Evolutionary conservation across 768 basidiomycete species (phyloP).

Genomic region (Pleurotus citrinopileatus): DNA sequence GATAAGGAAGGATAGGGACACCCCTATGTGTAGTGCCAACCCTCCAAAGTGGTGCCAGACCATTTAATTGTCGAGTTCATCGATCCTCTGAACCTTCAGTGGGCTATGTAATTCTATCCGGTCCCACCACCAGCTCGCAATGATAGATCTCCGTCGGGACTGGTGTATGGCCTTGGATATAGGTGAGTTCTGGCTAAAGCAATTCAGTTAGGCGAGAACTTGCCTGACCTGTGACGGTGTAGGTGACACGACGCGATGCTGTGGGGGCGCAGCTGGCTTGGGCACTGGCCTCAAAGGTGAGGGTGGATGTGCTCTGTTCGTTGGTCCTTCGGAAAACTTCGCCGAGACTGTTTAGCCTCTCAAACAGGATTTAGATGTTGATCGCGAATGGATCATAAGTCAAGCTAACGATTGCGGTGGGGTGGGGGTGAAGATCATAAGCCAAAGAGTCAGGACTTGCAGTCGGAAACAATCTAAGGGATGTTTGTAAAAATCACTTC

Average conservation of each 20-base stretch:
- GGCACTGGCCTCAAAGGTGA: conserved; percentile 90
- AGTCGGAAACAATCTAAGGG: too few relatives aligned
- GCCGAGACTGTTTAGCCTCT: conserved; percentile 88
- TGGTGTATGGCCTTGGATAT: conserved; percentile 27
- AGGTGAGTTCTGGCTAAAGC: not conserved
- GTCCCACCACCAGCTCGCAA: conserved; percentile 90
- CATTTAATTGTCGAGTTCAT: conserved; percentile 93
- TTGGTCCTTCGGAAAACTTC: conserved; percentile 48
- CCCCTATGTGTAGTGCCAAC: too few relatives aligned
- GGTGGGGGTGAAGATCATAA: too few relatives aligned
- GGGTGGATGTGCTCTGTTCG: conserved; percentile 84
- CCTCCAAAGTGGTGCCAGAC: too few relatives aligned
- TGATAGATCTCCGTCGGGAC: conserved; percentile 89
- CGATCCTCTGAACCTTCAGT: conserved; percentile 86
- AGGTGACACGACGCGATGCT: conserved; percentile 89
- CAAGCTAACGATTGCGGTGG: too few relatives aligned
- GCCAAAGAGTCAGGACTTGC: too few relatives aligned
- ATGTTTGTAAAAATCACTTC: too few relatives aligned
- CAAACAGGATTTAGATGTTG: conserved; percentile 90
- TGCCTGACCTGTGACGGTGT: conserved; percentile 91
- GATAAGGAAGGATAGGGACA: too few relatives aligned
- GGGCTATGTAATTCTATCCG: conserved; percentile 82
- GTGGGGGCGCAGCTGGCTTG: conserved; percentile 50
- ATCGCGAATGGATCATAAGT: conserved; percentile 45
- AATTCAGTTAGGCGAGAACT: conserved; percentile 12